Evolutionary conservation across 192 early-diverging fungal species (phyloP).

Genomic region (Dissophora globulifera): DNA sequence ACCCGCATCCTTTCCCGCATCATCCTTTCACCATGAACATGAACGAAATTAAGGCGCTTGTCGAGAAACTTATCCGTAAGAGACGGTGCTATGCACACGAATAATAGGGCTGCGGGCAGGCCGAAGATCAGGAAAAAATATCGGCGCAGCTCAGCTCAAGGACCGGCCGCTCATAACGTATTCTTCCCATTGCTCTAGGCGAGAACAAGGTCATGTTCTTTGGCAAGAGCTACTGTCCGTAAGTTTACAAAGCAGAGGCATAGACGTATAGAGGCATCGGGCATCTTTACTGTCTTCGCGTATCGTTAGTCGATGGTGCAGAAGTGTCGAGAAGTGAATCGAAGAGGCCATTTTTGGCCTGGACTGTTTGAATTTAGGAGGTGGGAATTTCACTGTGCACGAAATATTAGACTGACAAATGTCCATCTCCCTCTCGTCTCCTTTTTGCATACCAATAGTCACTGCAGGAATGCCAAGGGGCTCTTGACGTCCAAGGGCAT

Average conservation of each 20-base stretch:
- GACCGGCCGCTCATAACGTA: too few species aligned
- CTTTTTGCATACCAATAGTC: not conserved
- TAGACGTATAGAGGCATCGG: too few species aligned
- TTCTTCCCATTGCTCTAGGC: constrained; percentile 28
- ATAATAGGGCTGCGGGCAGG: too few species aligned
- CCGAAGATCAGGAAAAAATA: too few species aligned
- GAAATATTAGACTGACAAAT: too few species aligned
- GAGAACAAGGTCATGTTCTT: constrained; percentile 55
- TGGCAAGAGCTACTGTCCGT: constrained; percentile 55
- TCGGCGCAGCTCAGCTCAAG: too few species aligned
- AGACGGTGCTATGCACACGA: too few species aligned
- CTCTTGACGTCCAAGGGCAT: constrained; percentile 51
- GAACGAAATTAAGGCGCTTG: constrained; percentile 23
- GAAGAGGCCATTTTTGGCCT: not conserved
- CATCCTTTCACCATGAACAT: constrained; percentile 13
- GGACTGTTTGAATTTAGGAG: too few species aligned
- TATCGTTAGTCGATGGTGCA: not conserved
- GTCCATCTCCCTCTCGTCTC: too few species aligned
- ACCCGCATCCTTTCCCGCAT: not conserved
- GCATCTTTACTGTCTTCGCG: too few species aligned
- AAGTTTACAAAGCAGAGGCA: not conserved
- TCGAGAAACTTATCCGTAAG: constrained; percentile 50
- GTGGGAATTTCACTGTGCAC: not conserved
- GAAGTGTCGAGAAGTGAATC: not conserved
- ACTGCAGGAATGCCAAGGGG: constrained; percentile 54